These are phyloP conservation scores for Trypanosoma theileri DNA, from an alignment of 208 protist genomes.

Conservation along the genomic window DNA sequence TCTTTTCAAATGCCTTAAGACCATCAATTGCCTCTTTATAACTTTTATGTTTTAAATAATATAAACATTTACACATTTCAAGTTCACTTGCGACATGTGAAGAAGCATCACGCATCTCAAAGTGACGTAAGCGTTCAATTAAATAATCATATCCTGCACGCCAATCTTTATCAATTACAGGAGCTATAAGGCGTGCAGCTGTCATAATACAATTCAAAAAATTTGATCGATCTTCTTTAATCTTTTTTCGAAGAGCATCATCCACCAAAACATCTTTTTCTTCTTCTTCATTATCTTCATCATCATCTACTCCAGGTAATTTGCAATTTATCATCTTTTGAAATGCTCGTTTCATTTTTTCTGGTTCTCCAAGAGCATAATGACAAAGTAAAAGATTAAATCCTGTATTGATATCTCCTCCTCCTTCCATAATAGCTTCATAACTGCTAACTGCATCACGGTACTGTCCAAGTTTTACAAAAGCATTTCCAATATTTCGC, in stretches of 20 bases:
- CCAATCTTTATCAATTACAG: conserved; percentile 92
- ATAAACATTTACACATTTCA: conserved; percentile 95
- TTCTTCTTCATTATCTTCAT: conserved; percentile 87
- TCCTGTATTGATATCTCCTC: conserved; percentile 87
- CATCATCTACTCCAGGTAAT: conserved; percentile 55
- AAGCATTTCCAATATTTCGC: conserved; percentile 96
- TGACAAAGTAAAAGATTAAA: conserved; percentile 98
- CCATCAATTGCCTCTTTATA: conserved; percentile 93
- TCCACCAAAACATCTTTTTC: conserved; percentile 86
- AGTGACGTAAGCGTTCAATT: conserved; percentile 90
- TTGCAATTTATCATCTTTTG: conserved; percentile 85
- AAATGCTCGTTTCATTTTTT: conserved; percentile 94
- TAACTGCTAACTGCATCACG: conserved; percentile 94
- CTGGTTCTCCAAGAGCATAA: conserved; percentile 93
- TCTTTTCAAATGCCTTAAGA: conserved; percentile 96
- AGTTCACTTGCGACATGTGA: conserved; percentile 92
- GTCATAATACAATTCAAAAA: conserved; percentile 90
- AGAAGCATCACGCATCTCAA: conserved; percentile 86
- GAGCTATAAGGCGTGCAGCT: conserved; percentile 94
- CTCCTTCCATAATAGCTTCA: conserved; percentile 93
- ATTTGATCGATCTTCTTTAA: conserved; percentile 78
- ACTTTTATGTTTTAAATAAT: conserved; percentile 94
- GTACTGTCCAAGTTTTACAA: conserved; percentile 97
- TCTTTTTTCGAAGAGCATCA: conserved; percentile 72
- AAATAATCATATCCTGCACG: conserved; percentile 94